Evolutionary conservation across 139 green algal species (phyloP).

Genomic region (Mesotaenium endlicherianum): DNA sequence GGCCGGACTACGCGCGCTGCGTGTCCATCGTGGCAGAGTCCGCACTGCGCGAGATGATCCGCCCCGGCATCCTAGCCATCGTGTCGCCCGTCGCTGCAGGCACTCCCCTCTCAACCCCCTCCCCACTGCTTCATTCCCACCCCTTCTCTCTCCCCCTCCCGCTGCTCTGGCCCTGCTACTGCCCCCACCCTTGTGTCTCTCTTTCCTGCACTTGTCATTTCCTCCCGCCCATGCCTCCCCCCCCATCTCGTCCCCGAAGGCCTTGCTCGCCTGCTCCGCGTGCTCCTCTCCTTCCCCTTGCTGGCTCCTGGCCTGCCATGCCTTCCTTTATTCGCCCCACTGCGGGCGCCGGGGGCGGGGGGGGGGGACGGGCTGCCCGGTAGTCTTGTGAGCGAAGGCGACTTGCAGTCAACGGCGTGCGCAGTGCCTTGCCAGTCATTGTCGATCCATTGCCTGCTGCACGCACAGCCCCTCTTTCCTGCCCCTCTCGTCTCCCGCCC

Average conservation of each 20-base stretch:
- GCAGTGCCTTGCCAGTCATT: no score
- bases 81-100: constrained; percentile 51
- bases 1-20: constrained; percentile 66
- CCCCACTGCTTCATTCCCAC: neutral
- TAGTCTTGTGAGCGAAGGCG: no score
- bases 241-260: neutral
- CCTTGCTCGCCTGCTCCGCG: neutral
- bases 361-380: no score
- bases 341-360: no score
- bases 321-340: constrained; percentile 1
- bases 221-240: neutral
- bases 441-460: no score
- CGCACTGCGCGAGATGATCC: constrained; percentile 67
- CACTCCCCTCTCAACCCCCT: neutral
- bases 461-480: neutral
- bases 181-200: neutral
- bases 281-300: neutral
- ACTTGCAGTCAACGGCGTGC: no score
- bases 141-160: neutral
- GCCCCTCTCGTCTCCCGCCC: neutral
- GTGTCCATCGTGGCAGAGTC: constrained; percentile 62
- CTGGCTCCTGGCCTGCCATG: neutral
- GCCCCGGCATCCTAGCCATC: constrained; percentile 62
- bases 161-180: neutral
- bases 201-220: constrained; percentile 9